Evolutionary conservation across 2,329 filamentous ascomycete species (phyloP).

Genomic region (Colletotrichum kahawae): DNA sequence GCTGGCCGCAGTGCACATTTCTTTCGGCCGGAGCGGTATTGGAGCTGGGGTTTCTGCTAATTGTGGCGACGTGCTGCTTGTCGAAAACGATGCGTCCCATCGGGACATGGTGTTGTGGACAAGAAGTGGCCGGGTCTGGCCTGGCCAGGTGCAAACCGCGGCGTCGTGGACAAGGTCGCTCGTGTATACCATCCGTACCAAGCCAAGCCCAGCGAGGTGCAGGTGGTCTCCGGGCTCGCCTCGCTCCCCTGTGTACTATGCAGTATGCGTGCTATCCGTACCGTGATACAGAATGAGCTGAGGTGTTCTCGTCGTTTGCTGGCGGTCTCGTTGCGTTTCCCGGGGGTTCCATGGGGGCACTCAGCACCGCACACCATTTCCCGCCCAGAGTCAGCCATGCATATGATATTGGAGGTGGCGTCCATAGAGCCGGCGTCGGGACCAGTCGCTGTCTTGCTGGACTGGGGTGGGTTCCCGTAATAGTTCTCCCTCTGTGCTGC

Average conservation of each 20-base stretch:
- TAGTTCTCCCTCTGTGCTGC: neutral
- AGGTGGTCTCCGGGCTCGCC: neutral
- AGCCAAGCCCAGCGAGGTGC: neutral
- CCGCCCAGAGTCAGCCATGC: slow-evolving; percentile 14
- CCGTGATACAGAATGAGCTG: neutral
- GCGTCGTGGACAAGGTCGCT: neutral
- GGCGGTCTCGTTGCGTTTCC: neutral
- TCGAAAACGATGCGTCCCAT: neutral
- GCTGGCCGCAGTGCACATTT: neutral
- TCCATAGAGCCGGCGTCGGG: neutral
- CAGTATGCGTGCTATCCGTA: neutral
- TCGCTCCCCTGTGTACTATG: neutral
- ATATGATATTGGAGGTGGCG: slow-evolving; percentile 21
- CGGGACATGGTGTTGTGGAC: slow-evolving; percentile 1
- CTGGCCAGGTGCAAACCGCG: neutral
- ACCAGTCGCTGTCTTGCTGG: neutral
- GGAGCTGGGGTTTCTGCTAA: neutral
- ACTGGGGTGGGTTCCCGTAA: neutral
- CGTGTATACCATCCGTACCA: neutral
- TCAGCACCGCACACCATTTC: neutral
- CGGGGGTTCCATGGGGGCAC: neutral
- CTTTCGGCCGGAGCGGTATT: neutral
- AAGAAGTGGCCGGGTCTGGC: neutral
- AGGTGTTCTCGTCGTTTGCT: neutral
- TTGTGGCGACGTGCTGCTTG: neutral